Evolutionary conservation across 768 basidiomycete species (phyloP).

Genomic region (Tephrocybe sp.): DNA sequence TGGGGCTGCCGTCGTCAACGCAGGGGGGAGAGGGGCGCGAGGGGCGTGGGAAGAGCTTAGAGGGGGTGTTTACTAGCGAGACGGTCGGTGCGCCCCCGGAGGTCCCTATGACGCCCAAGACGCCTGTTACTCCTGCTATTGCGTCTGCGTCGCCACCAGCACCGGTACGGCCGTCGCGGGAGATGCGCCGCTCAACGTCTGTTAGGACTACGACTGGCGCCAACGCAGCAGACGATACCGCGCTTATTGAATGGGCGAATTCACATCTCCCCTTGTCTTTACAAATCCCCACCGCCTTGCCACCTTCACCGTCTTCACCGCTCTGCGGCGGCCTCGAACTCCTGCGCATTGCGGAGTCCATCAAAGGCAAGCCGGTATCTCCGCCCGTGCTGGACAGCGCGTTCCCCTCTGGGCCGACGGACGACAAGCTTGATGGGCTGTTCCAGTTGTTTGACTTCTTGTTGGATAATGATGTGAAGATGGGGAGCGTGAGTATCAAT

Average conservation of each 20-base stretch:
- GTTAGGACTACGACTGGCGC: background rate
- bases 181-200: conserved; percentile 34
- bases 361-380: conserved; percentile 60
- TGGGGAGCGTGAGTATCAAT: conserved; percentile 91
- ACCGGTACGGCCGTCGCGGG: conserved; percentile 70
- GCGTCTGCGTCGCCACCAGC: conserved; percentile 16
- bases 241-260: conserved; percentile 89
- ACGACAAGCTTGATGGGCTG: conserved; percentile 84
- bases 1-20: conserved; percentile 47
- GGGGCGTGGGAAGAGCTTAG: conserved; percentile 38
- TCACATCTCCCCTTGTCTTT: conserved; percentile 64
- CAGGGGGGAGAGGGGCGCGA: conserved; percentile 44
- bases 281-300: conserved; percentile 51
- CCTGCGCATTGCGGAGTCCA: conserved; percentile 81
- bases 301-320: conserved; percentile 22
- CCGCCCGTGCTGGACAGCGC: conserved; percentile 77
- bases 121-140: conserved; percentile 5
- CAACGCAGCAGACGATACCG: conserved; percentile 32
- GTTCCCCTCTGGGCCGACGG: conserved; percentile 63
- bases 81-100: conserved; percentile 19
- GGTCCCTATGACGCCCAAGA: conserved; percentile 14
- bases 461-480: conserved; percentile 87
- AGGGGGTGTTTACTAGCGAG: conserved; percentile 27
- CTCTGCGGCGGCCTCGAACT: conserved; percentile 73
- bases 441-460: conserved; percentile 91